Base-by-base conservation (phyloP, 176 grass and related monocot species). In the Ensete glaucum region DNA sequence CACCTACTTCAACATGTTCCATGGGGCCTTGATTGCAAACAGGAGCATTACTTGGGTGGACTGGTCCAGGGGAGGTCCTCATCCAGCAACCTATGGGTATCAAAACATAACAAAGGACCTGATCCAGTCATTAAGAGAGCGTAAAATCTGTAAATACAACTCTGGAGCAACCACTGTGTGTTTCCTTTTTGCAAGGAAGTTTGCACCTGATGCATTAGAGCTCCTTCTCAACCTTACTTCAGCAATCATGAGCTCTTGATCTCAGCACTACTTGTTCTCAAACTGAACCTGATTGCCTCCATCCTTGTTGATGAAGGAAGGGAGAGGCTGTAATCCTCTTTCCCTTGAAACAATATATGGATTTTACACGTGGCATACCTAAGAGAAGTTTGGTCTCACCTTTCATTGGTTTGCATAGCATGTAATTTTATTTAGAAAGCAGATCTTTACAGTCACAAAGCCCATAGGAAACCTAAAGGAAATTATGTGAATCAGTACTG, bases 1-100 rank as follows among this genome's bases (percentile, higher is more conserved):
- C 16, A 69, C 67, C 10, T 69, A 69, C 67, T 48, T 69, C 26
- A 69, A 69, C 67, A 69, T 69, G 67, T 43, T 69, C 16, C 25
- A 49, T 49, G 67, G 26, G 26, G 24, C 1, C 29, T 17, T 69
- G 67, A 69, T 48, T 48, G 67, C 70, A 14, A 72, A 72, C 70
- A 22, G 70, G 19, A 72, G 50, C 1, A 50, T 72, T 9, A 72
- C 14, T 24, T 72, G 70, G 70, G 50, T 53, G 19, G 70, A 54
- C 19, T 54, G 70, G 70, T 72, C 51, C 0, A 72, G 19, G n/a
- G 20, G 50, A 72, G 70, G 70, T 2, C 19, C 16, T 3, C 50
- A 54, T 20, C 70, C 70, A 22, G 51, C 70, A 24, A 72, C 49
- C 3, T 72, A 72, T 23, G 70, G 70, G 10, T 2, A 1, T 9